Conservation (phyloP, 2,329 filamentous ascomycete genomes). For the Sporothrix inflata region DNA sequence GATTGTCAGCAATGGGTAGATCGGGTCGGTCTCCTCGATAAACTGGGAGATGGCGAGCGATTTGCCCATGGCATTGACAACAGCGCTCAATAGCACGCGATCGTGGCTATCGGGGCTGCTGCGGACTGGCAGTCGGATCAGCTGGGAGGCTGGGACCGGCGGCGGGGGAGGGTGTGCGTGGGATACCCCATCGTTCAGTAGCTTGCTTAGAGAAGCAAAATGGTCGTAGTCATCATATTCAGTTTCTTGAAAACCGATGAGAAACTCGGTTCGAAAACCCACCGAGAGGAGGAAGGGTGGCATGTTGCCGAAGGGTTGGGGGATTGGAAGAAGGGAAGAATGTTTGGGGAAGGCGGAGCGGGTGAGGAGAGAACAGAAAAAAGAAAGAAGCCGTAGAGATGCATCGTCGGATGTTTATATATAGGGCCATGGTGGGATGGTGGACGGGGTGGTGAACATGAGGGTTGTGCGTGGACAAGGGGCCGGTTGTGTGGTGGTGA, state of each 20-base stretch:
- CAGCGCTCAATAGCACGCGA: not conserved
- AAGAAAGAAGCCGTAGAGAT: not conserved
- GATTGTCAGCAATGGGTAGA: not conserved
- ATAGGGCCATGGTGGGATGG: not conserved
- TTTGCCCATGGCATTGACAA: not conserved
- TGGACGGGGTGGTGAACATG: not conserved
- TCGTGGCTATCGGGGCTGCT: conserved; percentile 14
- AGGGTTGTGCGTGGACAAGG: not conserved
- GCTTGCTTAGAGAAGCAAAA: not conserved
- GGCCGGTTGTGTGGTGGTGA: not conserved
- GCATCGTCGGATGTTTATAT: not conserved
- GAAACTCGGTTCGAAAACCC: conserved; percentile 5
- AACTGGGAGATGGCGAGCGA: conserved; percentile 4
- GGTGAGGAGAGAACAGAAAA: conserved; percentile 9
- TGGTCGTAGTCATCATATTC: not conserved
- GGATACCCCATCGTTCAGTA: not conserved
- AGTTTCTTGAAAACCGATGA: conserved; percentile 1
- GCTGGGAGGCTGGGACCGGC: not conserved
- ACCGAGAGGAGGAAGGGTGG: not conserved
- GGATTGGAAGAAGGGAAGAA: not conserved
- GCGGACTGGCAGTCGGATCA: conserved; percentile 6
- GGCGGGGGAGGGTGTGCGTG: not conserved
- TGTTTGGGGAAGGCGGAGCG: not conserved
- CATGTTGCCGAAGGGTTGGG: not conserved
- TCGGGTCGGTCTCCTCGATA: not conserved